A percentile compares a stretch with the other conserved stretches of the same genome.
phyloP scores from a whole-genome alignment of 306 rosid genomes.

The Dryas octopetala region DNA sequence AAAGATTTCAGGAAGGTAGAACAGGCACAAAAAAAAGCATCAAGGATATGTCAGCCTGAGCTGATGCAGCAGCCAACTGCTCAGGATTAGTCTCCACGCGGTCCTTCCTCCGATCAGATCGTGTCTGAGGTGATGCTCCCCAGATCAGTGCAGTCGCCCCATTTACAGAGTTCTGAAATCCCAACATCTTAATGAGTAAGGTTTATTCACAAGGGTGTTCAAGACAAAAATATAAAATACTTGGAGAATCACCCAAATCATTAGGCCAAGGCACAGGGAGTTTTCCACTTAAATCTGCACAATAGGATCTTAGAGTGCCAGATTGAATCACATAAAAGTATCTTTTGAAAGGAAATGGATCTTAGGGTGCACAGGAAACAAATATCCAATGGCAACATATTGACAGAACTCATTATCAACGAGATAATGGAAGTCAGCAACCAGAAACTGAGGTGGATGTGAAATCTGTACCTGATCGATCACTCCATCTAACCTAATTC shows the following conservation, averaged over 20 bases:
- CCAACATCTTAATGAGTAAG: conserved; percentile 3
- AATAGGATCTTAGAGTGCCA: neutral
- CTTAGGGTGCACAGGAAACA: neutral
- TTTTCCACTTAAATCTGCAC: neutral
- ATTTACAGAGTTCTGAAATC: conserved; percentile 59
- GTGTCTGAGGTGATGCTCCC: conserved; percentile 98
- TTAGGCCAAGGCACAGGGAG: neutral
- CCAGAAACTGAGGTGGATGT: neutral
- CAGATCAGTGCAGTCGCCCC: conserved; percentile 90
- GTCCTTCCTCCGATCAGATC: conserved; percentile 92
- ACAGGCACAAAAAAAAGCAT: conserved; percentile 8
- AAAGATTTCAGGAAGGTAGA: neutral
- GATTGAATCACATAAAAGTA: neutral
- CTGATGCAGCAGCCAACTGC: conserved; percentile 95
- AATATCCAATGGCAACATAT: neutral
- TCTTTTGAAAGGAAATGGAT: neutral
- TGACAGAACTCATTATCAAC: neutral
- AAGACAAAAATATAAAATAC: neutral
- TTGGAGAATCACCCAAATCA: neutral
- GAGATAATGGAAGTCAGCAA: neutral
- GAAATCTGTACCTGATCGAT: conserved; percentile 7
- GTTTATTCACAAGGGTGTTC: neutral
- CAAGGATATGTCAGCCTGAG: conserved; percentile 91
- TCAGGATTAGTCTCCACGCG: conserved; percentile 98
- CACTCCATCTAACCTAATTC: conserved; percentile 4